phyloP scores from a whole-genome alignment of 257 asterid species.

The Jacaranda mimosifolia region DNA sequence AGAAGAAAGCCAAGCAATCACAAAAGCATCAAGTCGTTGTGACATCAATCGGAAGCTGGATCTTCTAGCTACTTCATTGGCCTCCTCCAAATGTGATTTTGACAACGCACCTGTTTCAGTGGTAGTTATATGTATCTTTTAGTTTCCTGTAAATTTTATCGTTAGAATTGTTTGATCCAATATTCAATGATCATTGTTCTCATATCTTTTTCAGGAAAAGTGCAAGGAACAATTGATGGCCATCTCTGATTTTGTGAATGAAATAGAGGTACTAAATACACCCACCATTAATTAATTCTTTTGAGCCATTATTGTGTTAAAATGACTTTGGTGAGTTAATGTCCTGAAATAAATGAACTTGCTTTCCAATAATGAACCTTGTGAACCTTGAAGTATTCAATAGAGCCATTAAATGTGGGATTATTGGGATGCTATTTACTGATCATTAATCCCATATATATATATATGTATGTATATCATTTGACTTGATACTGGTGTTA shows the following conservation, averaged over 20 bases:
- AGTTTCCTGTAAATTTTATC: slow-evolving; percentile 1
- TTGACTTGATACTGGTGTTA: slow-evolving; percentile 1
- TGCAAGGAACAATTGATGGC: slow-evolving; percentile 67
- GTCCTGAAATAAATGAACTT: slow-evolving; percentile 28
- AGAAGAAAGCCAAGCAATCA: slow-evolving; percentile 51
- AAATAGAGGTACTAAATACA: slow-evolving; percentile 67
- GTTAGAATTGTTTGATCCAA: slow-evolving; percentile 13
- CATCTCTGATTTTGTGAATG: slow-evolving; percentile 67
- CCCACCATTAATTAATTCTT: slow-evolving; percentile 25
- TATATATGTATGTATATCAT: no score
- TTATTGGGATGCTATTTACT: background rate
- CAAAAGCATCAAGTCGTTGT: slow-evolving; percentile 42
- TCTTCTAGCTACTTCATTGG: slow-evolving; percentile 42
- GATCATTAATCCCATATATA: slow-evolving; percentile 1
- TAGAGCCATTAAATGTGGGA: background rate
- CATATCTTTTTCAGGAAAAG: slow-evolving; percentile 55
- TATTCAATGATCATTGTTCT: slow-evolving; percentile 27
- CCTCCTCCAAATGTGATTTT: slow-evolving; percentile 51
- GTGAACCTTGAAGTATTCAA: background rate
- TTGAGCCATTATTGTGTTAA: slow-evolving; percentile 18
- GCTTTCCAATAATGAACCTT: background rate
- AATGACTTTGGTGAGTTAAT: slow-evolving; percentile 6
- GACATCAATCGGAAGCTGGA: slow-evolving; percentile 50
- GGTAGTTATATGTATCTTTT: slow-evolving; percentile 41
- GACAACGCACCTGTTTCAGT: slow-evolving; percentile 45